Base-by-base conservation (phyloP, 2,329 filamentous ascomycete genomes). In the Stagonosporopsis rhizophila region DNA sequence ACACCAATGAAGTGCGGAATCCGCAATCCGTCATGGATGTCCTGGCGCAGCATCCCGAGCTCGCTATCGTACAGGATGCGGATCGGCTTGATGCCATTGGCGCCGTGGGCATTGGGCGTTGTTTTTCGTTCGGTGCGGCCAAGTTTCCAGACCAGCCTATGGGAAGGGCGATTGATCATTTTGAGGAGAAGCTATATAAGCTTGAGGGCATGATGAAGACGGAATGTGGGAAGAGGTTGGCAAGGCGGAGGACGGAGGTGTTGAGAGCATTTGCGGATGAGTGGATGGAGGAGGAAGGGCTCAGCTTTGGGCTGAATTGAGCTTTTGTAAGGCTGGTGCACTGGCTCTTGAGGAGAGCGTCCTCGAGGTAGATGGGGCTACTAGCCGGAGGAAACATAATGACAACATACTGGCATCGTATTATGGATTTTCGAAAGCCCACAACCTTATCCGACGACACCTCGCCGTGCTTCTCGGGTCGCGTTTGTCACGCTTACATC, bases 61-160 rank as follows among this genome's bases (percentile, higher is more conserved):
- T 95, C 30, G 92, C 86, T 0, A 85, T 96, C 44, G 92, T 97
- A 28, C 93, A 97, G 77, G 94, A 97, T 75, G 93, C 93, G 4
- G 94, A 97, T 78, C 83, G 93, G 6, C 80, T 98, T n/a, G 94
- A 98, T 77, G 90, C 92, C 4, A 87, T 97, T 45, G 94, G 93
- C 1, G 91, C 90, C 0, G 85, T 97, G 27, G 94, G 94, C 0
- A 88, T 96, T 53, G 93, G 86, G 2, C 81, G 94, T 39, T 86
- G 85, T 37, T 93, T 95, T 73, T 87, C 89, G 0, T 97, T 87
- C 73, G 86, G 89, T 0, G 92, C 89, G 0, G 73, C 71, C 7
- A 75, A 70, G 49, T 61, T 63, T 27, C 61, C 62, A 0, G 67
- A 60, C 1, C 45, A 65, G 46, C 60, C 67, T 1, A 69, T 75